Evolutionary conservation across 495 filamentous ascomycete species (phyloP).

Genomic region (Baudoinia panamericana): DNA sequence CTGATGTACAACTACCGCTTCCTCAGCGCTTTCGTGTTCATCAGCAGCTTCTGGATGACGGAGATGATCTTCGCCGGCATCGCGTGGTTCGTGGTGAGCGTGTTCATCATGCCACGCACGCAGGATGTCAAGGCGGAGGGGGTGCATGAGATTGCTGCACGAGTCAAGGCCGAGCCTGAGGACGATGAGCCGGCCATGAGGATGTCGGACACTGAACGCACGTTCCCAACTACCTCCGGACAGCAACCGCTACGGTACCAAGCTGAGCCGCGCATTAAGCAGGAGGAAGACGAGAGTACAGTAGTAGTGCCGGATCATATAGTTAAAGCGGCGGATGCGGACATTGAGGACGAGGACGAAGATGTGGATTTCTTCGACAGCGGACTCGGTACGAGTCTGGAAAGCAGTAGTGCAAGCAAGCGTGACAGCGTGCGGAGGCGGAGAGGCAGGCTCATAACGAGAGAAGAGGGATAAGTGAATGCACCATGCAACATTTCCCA

Average conservation of each 20-base stretch:
- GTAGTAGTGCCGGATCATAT: conserved; percentile 4
- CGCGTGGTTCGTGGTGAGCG: conserved; percentile 43
- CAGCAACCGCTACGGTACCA: conserved; percentile 35
- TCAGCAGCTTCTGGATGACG: conserved; percentile 55
- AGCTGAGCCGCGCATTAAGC: conserved; percentile 14
- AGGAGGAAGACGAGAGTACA: conserved; percentile 17
- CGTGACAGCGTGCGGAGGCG: conserved; percentile 16
- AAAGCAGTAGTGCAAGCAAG: conserved; percentile 22
- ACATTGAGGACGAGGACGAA: conserved; percentile 30
- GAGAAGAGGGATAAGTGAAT: conserved; percentile 1
- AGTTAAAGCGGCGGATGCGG: conserved; percentile 24
- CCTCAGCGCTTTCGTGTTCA: conserved; percentile 52
- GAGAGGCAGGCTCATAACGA: conserved; percentile 8
- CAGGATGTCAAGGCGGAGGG: conserved; percentile 14
- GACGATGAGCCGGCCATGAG: conserved; percentile 25
- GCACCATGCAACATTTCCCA: not conserved
- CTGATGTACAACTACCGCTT: conserved; percentile 72
- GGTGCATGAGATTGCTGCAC: conserved; percentile 4
- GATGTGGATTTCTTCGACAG: conserved; percentile 27
- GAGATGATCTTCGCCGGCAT: conserved; percentile 50
- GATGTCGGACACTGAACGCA: conserved; percentile 38
- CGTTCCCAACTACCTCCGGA: conserved; percentile 43
- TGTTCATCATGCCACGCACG: conserved; percentile 5
- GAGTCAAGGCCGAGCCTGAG: conserved; percentile 26
- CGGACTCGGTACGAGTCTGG: conserved; percentile 32